Conservation (phyloP, 1,284 basidiomycete genomes). For the Ganoderma leucocontextum region DNA sequence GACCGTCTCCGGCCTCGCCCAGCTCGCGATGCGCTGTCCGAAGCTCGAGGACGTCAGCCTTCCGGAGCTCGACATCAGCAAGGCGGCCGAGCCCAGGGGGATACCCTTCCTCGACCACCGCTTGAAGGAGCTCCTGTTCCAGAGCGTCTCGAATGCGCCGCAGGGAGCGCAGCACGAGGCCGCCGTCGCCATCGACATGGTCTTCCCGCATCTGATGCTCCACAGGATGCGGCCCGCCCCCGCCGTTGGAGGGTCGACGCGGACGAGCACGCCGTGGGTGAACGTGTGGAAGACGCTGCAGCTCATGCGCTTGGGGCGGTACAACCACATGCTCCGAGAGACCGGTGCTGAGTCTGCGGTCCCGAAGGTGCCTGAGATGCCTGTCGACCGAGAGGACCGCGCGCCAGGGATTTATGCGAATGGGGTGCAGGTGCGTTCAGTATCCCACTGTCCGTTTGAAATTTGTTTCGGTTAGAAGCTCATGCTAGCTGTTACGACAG, state of each 20-base stretch:
- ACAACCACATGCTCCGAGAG: not conserved
- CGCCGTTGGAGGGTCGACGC: not conserved
- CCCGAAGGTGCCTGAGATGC: not conserved
- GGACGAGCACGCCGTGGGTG: not conserved
- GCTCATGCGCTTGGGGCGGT: not conserved
- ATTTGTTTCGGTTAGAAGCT: not conserved
- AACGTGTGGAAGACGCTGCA: not conserved
- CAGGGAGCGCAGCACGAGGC: not conserved
- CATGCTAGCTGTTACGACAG: not conserved
- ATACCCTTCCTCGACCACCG: not conserved
- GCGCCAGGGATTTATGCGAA: too few species aligned
- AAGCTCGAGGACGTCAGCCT: not conserved
- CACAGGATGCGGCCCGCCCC: not conserved
- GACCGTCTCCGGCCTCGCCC: not conserved
- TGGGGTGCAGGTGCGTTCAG: not conserved
- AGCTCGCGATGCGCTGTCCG: conserved; percentile 3
- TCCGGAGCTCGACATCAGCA: not conserved
- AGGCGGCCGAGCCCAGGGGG: not conserved
- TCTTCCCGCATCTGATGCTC: not conserved
- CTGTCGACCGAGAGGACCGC: not conserved
- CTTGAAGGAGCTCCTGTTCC: not conserved
- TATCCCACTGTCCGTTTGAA: not conserved
- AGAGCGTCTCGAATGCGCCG: not conserved
- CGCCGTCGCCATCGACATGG: not conserved
- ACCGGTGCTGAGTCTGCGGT: not conserved